Evolutionary conservation across 164 flowering plant genomes (phyloP).

Genomic region (Magnolia kwangsiensis): DNA sequence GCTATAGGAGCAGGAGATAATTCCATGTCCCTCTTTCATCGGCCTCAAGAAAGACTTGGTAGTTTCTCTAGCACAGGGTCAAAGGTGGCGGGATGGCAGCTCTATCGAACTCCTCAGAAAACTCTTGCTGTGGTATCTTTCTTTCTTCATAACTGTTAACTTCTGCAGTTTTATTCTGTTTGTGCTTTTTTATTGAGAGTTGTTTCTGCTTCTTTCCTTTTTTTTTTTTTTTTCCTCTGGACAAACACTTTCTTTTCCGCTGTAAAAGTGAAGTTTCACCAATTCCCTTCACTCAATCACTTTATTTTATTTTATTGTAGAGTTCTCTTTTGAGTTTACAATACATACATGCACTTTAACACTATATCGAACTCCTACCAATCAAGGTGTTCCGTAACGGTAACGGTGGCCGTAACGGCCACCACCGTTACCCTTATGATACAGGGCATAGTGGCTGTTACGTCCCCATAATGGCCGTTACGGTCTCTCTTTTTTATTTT

Average conservation of each 20-base stretch:
- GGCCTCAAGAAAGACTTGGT: constrained; percentile 92
- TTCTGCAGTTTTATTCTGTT: neutral
- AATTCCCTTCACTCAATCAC: neutral
- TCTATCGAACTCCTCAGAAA: constrained; percentile 90
- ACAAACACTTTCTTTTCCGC: neutral
- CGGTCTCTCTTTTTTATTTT: too few relatives aligned
- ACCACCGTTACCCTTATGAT: too few relatives aligned
- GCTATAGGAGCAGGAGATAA: constrained; percentile 98
- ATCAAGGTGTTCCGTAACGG: too few relatives aligned
- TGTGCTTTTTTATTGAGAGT: neutral
- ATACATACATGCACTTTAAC: neutral
- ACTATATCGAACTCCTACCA: too few relatives aligned
- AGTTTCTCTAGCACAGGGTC: constrained; percentile 65
- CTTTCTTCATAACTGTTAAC: neutral
- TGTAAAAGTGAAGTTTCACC: neutral
- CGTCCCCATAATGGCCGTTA: too few relatives aligned
- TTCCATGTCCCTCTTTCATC: constrained; percentile 96
- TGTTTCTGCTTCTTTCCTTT: neutral
- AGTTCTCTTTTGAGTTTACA: neutral
- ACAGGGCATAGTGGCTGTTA: too few relatives aligned
- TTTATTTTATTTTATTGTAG: neutral
- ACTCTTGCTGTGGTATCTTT: constrained; percentile 69
- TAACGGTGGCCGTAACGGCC: too few relatives aligned
- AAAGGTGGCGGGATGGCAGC: constrained; percentile 89
- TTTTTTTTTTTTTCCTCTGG: neutral